These are phyloP conservation scores for Butyriboletus loyo DNA, from an alignment of 768 basidiomycete genomes.

Conservation along the genomic window DNA sequence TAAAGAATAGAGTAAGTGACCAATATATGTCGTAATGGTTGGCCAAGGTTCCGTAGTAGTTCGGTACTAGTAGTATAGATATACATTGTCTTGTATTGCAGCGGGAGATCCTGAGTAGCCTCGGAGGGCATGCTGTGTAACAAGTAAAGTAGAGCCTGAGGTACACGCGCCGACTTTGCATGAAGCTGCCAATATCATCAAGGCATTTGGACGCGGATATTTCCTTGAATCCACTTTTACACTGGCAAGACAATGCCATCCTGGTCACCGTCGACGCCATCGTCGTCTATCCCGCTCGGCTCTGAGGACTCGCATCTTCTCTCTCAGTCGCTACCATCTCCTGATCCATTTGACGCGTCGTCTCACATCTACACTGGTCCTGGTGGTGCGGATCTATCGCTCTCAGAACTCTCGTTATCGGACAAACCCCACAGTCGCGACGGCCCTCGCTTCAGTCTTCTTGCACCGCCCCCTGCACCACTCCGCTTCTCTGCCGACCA, in stretches of 20 bases:
- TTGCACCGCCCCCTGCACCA: slow-evolving; percentile 26
- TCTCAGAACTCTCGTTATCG: slow-evolving; percentile 53
- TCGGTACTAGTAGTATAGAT: neutral
- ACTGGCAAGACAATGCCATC: slow-evolving; percentile 20
- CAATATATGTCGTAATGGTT: neutral
- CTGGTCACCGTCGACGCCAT: slow-evolving; percentile 31
- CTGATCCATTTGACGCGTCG: slow-evolving; percentile 30
- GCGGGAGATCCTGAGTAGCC: too few species aligned
- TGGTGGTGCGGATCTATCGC: slow-evolving; percentile 50
- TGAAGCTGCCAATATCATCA: neutral
- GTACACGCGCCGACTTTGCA: neutral
- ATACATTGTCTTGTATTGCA: neutral
- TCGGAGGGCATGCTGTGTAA: too few species aligned
- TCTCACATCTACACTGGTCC: slow-evolving; percentile 37
- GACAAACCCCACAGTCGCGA: slow-evolving; percentile 31
- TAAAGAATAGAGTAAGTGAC: slow-evolving; percentile 9
- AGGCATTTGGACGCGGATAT: neutral
- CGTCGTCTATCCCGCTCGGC: slow-evolving; percentile 24
- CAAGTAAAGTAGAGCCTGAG: neutral
- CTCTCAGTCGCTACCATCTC: slow-evolving; percentile 43
- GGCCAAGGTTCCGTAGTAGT: too few species aligned
- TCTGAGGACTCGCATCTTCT: slow-evolving; percentile 40
- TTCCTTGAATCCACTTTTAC: neutral
- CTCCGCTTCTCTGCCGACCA: slow-evolving; percentile 21
- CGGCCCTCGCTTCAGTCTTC: slow-evolving; percentile 33